Evolutionary conservation across 352 stramenopile species (phyloP).

Genomic region (Globisporangium canariense): DNA sequence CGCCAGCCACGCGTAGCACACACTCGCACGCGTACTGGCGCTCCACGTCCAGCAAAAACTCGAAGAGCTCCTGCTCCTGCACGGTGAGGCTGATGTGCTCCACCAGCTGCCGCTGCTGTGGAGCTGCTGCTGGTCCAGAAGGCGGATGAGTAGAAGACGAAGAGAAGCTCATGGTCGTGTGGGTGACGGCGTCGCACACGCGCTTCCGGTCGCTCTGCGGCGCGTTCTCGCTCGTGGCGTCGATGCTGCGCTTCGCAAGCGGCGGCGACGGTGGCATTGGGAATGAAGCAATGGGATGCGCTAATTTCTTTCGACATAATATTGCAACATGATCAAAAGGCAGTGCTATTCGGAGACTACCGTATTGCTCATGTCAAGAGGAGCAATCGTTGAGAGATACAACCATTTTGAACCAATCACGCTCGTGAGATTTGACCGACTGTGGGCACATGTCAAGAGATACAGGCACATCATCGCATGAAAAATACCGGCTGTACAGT

Average conservation of each 20-base stretch:
- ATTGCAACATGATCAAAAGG: no score
- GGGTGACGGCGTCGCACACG: background rate
- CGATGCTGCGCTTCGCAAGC: background rate
- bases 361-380: conserved; percentile 4
- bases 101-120: background rate
- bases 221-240: background rate
- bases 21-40: conserved; percentile 45
- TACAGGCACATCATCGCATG: background rate
- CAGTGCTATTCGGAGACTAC: background rate
- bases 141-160: background rate
- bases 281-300: no score
- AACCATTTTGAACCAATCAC: background rate
- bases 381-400: conserved; percentile 1
- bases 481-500: conserved; percentile 1
- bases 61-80: conserved; percentile 57
- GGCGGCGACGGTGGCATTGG: background rate
- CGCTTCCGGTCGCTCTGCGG: background rate
- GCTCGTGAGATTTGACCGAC: background rate
- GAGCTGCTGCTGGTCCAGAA: background rate
- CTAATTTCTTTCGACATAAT: no score
- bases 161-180: background rate
- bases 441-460: background rate
- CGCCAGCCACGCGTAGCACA: conserved; percentile 94
- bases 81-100: conserved; percentile 33
- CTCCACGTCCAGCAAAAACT: conserved; percentile 57